phyloP scores from a whole-genome alignment of 768 basidiomycete genomes.

The Dioszegia hungarica region DNA sequence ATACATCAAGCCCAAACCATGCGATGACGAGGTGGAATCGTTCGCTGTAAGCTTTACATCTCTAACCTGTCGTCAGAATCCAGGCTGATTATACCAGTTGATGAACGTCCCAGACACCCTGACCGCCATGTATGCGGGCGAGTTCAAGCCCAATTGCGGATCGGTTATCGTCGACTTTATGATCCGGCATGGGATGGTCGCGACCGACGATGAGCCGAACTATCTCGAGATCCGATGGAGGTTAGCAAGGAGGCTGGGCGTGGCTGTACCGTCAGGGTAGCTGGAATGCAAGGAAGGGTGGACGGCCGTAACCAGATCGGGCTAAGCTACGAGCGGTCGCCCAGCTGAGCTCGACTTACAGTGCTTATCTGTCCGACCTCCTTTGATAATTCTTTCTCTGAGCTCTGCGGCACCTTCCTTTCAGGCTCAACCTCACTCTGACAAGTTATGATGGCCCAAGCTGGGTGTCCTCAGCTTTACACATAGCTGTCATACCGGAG shows the following conservation, averaged over 20 bases:
- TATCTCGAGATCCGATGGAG: constrained; percentile 62
- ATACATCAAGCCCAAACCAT: constrained; percentile 63
- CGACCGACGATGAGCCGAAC: constrained; percentile 79
- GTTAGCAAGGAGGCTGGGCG: constrained; percentile 27
- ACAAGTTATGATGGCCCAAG: no score
- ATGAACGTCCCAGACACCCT: constrained; percentile 63
- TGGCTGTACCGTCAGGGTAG: constrained; percentile 21
- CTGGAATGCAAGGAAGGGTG: no score
- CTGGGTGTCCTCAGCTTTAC: no score
- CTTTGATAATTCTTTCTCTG: no score
- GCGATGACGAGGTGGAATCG: constrained; percentile 89
- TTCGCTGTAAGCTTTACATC: constrained; percentile 63
- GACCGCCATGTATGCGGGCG: constrained; percentile 59
- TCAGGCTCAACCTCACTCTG: no score
- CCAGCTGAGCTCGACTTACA: no score
- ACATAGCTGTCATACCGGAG: no score
- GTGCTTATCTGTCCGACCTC: no score
- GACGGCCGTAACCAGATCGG: no score
- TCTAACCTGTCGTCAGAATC: neutral
- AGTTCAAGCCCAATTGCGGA: constrained; percentile 93
- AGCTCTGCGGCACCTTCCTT: no score
- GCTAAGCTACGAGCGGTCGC: no score
- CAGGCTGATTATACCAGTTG: constrained; percentile 54
- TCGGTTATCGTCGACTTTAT: constrained; percentile 83
- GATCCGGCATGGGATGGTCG: constrained; percentile 76